These are phyloP conservation scores for Leersia perrieri DNA, from an alignment of 176 grass and related monocot genomes.

Conservation along the genomic window DNA sequence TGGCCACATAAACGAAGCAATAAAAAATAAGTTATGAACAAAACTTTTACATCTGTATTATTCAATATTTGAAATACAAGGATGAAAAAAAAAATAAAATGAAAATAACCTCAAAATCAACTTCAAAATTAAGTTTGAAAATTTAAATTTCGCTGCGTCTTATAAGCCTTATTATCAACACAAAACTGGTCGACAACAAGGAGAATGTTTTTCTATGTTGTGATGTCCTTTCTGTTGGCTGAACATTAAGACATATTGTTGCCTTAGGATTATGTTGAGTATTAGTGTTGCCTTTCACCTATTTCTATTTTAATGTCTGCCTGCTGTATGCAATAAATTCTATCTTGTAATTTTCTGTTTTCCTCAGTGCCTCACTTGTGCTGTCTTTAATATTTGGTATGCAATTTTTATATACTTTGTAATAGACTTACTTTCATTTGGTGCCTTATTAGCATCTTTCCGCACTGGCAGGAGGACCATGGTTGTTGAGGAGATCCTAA, in stretches of 20 bases:
- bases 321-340: not conserved
- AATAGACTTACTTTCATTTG: slow-evolving; percentile 15
- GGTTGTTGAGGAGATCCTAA: slow-evolving; percentile 69
- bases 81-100: too few species aligned
- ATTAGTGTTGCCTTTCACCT: not conserved
- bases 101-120: too few species aligned
- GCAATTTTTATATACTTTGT: slow-evolving; percentile 2
- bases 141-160: too few species aligned
- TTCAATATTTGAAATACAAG: too few species aligned
- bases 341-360: not conserved
- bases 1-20: too few species aligned
- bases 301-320: not conserved
- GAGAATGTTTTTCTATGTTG: not conserved
- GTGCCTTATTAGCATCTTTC: not conserved
- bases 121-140: too few species aligned
- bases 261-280: not conserved
- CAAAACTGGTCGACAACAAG: not conserved
- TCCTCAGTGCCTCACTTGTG: not conserved
- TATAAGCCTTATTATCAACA: too few species aligned
- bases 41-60: too few species aligned
- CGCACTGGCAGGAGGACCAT: slow-evolving; percentile 43
- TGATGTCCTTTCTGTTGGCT: not conserved
- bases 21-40: too few species aligned
- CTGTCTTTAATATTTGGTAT: not conserved
- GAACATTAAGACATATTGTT: not conserved